Evolutionary conservation across 2,329 filamentous ascomycete species (phyloP).

Genomic region (Fusarium armeniacum): DNA sequence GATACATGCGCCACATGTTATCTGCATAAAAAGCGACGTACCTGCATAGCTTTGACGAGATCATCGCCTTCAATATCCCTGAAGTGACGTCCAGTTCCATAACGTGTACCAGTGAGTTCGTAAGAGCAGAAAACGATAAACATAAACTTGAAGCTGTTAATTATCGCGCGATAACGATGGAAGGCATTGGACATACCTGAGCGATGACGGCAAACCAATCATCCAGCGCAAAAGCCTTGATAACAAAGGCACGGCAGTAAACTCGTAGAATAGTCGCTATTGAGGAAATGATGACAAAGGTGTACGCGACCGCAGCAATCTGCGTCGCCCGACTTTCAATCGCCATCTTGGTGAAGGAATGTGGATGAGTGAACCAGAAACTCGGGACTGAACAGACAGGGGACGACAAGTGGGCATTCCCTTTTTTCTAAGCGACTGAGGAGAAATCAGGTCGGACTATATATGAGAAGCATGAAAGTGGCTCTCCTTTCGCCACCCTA

Average conservation of each 20-base stretch:
- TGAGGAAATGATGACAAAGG: conserved; percentile 55
- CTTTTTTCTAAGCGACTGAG: background rate
- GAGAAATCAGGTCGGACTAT: conserved; percentile 14
- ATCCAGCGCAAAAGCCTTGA: conserved; percentile 53
- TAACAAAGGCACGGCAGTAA: conserved; percentile 53
- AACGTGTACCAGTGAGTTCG: conserved; percentile 12
- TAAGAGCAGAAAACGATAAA: conserved; percentile 23
- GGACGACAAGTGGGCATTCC: conserved; percentile 8
- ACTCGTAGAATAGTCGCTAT: conserved; percentile 51
- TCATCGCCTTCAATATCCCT: conserved; percentile 12
- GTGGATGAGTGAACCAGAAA: background rate
- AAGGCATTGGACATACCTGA: conserved; percentile 45
- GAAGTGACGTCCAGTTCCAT: conserved; percentile 26
- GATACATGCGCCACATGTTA: accelerated
- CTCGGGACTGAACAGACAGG: background rate
- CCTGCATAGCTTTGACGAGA: conserved; percentile 52
- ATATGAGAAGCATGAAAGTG: conserved; percentile 16
- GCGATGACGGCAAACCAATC: conserved; percentile 54
- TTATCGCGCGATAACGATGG: background rate
- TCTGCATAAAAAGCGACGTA: conserved; percentile 4
- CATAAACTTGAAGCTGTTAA: conserved; percentile 11
- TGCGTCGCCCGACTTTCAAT: conserved; percentile 31
- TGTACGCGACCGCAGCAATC: conserved; percentile 47
- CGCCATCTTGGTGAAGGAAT: conserved; percentile 9
- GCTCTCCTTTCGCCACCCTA: background rate